Percentiles rank a stretch among this genome's conserved stretches.
phyloP scores from a whole-genome alignment of 1,284 basidiomycete genomes.

The Coniferiporia sulphurascens region DNA sequence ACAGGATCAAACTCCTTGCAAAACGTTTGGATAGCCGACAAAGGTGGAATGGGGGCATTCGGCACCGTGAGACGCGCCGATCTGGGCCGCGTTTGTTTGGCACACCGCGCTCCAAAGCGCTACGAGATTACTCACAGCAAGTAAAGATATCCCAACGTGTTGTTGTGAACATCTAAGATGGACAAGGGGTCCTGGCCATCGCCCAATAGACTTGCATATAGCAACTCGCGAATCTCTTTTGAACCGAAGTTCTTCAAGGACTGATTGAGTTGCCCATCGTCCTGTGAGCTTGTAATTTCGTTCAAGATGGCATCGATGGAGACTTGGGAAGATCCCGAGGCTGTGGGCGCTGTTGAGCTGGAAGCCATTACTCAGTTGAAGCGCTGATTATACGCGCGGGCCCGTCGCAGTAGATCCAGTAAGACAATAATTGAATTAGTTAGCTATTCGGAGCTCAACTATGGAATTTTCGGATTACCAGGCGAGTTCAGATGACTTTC shows the following conservation, averaged over 20 bases:
- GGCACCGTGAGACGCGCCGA: slow-evolving; percentile 41
- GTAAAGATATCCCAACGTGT: slow-evolving; percentile 63
- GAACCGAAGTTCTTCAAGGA: slow-evolving; percentile 1
- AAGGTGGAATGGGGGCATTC: slow-evolving; percentile 27
- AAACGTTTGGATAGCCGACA: slow-evolving; percentile 49
- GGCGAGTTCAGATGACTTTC: no score
- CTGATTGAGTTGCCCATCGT: slow-evolving; percentile 4
- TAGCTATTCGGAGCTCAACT: not conserved
- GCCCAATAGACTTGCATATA: slow-evolving; percentile 15
- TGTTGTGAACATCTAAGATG: slow-evolving; percentile 45
- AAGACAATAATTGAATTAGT: not conserved
- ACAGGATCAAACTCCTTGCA: slow-evolving; percentile 52
- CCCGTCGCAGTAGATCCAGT: not conserved
- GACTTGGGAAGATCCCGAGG: not conserved
- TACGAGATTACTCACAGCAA: slow-evolving; percentile 52
- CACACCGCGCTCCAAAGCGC: not conserved
- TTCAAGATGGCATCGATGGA: slow-evolving; percentile 14
- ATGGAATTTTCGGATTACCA: not conserved
- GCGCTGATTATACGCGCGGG: not conserved
- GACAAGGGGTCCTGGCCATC: slow-evolving; percentile 46
- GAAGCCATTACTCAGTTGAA: not conserved
- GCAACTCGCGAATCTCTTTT: slow-evolving; percentile 13
- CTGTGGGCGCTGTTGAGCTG: not conserved
- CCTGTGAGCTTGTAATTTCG: slow-evolving; percentile 17
- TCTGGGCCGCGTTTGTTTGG: slow-evolving; percentile 29